Conservation (phyloP, 495 filamentous ascomycete genomes). For the Symbiotaphrina buchneri region DNA sequence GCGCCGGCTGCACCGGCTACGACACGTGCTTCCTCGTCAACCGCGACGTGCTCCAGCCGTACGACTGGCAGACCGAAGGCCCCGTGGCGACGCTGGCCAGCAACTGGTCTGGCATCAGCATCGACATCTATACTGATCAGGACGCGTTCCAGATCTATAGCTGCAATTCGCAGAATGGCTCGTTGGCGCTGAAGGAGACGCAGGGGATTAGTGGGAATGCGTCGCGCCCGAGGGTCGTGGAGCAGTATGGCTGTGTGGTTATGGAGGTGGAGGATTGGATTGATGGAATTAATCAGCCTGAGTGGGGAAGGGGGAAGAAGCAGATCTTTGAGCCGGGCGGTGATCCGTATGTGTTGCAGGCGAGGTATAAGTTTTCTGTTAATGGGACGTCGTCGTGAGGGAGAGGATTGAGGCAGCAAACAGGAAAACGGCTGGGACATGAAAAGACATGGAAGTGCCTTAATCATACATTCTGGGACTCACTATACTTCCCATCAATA, state of each 20-base stretch:
- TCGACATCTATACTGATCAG: conserved; percentile 56
- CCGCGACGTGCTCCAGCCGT: conserved; percentile 38
- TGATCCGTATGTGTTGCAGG: too few species aligned
- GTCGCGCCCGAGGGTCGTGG: conserved; percentile 21
- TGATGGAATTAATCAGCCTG: too few species aligned
- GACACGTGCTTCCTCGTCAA: conserved; percentile 28
- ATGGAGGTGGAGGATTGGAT: conserved; percentile 34
- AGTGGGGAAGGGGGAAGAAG: too few species aligned
- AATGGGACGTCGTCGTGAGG: too few species aligned
- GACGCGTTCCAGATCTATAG: conserved; percentile 59
- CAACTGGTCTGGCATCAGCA: conserved; percentile 36
- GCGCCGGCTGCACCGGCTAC: conserved; percentile 53
- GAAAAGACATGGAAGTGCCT: too few species aligned
- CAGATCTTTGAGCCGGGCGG: too few species aligned
- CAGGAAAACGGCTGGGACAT: too few species aligned
- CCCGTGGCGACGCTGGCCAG: conserved; percentile 37
- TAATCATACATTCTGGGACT: too few species aligned
- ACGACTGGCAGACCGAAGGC: too few species aligned
- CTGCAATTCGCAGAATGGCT: conserved; percentile 52
- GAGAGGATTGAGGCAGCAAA: too few species aligned
- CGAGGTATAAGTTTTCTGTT: too few species aligned
- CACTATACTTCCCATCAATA: too few species aligned
- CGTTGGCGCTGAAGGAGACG: conserved; percentile 25
- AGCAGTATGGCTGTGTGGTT: conserved; percentile 52
- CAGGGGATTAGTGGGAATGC: conserved; percentile 20